These are phyloP conservation scores for Globisporangium abappressorium DNA, from an alignment of 352 stramenopile species.

Conservation along the genomic window DNA sequence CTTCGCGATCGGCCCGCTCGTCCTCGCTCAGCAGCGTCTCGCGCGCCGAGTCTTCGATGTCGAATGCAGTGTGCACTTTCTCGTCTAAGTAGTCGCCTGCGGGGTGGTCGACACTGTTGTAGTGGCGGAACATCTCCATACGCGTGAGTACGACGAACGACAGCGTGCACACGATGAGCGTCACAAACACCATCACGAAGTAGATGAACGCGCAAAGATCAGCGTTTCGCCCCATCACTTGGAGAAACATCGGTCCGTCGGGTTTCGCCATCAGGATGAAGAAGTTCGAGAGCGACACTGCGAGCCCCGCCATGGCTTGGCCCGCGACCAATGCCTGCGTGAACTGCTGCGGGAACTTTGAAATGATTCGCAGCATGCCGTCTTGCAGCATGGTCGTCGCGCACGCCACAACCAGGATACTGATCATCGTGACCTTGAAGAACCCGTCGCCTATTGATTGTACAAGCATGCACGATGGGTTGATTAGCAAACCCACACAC, in stretches of 20 bases:
- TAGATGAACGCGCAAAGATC: slow-evolving; percentile 76
- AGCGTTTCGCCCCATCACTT: slow-evolving; percentile 29
- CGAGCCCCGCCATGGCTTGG: slow-evolving; percentile 70
- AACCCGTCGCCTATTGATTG: slow-evolving; percentile 40
- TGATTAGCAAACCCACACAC: neutral
- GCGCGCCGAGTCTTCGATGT: slow-evolving; percentile 24
- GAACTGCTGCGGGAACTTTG: slow-evolving; percentile 72
- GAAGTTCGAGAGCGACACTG: slow-evolving; percentile 71
- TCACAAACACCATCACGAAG: slow-evolving; percentile 73
- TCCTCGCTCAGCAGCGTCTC: slow-evolving; percentile 36
- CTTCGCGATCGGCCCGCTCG: slow-evolving; percentile 9
- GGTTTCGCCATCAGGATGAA: slow-evolving; percentile 55
- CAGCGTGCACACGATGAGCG: slow-evolving; percentile 50
- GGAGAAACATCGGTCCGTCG: slow-evolving; percentile 12
- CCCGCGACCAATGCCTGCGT: slow-evolving; percentile 77
- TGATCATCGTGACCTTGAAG: slow-evolving; percentile 74
- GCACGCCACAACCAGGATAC: slow-evolving; percentile 64
- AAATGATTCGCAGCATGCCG: slow-evolving; percentile 67
- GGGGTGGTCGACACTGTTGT: slow-evolving; percentile 48
- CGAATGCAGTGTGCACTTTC: slow-evolving; percentile 9
- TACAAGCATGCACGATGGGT: neutral
- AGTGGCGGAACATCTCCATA: slow-evolving; percentile 69
- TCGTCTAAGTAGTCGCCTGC: slow-evolving; percentile 21
- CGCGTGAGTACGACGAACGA: slow-evolving; percentile 53
- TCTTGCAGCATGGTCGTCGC: slow-evolving; percentile 81